Percentiles rank a stretch among this genome's conserved stretches.
Evolutionary conservation across 1,284 basidiomycete species (phyloP).

Genomic region (Neotropicomus parvogracilis): DNA sequence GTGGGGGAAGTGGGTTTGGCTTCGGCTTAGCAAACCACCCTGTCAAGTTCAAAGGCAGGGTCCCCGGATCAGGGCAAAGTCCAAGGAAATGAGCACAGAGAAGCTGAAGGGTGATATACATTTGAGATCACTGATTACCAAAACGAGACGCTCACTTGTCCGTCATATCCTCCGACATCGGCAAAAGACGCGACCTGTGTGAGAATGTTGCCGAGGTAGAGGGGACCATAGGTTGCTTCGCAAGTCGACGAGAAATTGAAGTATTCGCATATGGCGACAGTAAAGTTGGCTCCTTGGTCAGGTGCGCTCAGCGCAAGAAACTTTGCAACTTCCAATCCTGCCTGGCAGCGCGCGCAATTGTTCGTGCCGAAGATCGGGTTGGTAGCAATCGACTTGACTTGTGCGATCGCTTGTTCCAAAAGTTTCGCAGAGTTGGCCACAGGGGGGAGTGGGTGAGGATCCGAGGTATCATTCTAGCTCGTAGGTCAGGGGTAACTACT

Average conservation of each 20-base stretch:
- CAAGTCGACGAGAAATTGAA: conserved; percentile 57
- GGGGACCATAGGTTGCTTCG: conserved; percentile 43
- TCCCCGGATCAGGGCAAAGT: conserved; percentile 49
- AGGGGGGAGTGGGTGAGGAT: conserved; percentile 64
- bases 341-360: conserved; percentile 61
- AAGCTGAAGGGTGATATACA: conserved; percentile 33
- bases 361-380: conserved; percentile 50
- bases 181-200: conserved; percentile 68
- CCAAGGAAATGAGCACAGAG: conserved; percentile 54
- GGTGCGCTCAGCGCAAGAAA: conserved; percentile 65
- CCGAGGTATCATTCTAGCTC: conserved; percentile 48
- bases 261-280: conserved; percentile 58
- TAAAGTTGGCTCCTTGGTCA: conserved; percentile 54
- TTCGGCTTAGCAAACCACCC: conserved; percentile 66
- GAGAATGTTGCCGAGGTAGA: conserved; percentile 54
- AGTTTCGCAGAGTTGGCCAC: conserved; percentile 43
- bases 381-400: conserved; percentile 50
- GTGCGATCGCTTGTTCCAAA: conserved; percentile 48
- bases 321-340: conserved; percentile 61
- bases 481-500: background rate
- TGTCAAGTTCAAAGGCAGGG: conserved; percentile 50
- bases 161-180: conserved; percentile 65
- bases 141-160: conserved; percentile 45
- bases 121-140: conserved; percentile 24
- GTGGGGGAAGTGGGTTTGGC: conserved; percentile 56